These are phyloP conservation scores for Chaetomium cochliodes DNA, from an alignment of 495 filamentous ascomycete genomes.

Conservation along the genomic window DNA sequence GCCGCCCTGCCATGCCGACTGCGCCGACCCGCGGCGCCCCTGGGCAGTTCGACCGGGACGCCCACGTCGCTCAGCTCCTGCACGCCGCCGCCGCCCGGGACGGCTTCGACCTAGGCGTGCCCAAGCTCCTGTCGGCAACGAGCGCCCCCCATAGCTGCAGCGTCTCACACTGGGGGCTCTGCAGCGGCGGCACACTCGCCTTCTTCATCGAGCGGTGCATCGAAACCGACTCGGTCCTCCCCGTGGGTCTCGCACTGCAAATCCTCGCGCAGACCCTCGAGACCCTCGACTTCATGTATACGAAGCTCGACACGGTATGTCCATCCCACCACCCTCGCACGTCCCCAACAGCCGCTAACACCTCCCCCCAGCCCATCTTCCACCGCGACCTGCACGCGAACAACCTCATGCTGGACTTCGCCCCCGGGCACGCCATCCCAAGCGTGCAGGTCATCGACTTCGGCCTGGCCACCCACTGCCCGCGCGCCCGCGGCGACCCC, in stretches of 20 bases:
- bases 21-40: not conserved
- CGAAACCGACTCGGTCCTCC: not conserved
- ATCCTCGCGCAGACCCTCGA: slow-evolving; percentile 8
- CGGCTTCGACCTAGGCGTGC: not conserved
- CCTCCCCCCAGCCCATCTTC: not conserved
- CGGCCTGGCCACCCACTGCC: slow-evolving; percentile 2
- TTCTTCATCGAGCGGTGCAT: not conserved
- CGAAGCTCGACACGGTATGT: not conserved
- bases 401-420: slow-evolving; percentile 10
- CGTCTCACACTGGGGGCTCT: slow-evolving; percentile 16
- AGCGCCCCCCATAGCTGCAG: not conserved
- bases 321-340: not conserved
- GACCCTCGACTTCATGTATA: slow-evolving; percentile 14
- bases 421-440: not conserved
- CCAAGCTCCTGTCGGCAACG: not conserved
- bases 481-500: not conserved
- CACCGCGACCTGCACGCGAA: not conserved
- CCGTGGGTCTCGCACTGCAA: slow-evolving; percentile 10
- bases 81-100: not conserved
- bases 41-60: not conserved
- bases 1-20: not conserved
- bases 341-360: too few species aligned
- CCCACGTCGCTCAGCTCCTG: not conserved
- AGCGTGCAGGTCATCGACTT: slow-evolving; percentile 13
- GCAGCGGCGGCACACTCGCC: slow-evolving; percentile 13